Evolutionary conservation across 164 flowering plant species (phyloP), one percentile per base, ranked within the genome.

Genomic region (Macadamia integrifolia): DNA sequence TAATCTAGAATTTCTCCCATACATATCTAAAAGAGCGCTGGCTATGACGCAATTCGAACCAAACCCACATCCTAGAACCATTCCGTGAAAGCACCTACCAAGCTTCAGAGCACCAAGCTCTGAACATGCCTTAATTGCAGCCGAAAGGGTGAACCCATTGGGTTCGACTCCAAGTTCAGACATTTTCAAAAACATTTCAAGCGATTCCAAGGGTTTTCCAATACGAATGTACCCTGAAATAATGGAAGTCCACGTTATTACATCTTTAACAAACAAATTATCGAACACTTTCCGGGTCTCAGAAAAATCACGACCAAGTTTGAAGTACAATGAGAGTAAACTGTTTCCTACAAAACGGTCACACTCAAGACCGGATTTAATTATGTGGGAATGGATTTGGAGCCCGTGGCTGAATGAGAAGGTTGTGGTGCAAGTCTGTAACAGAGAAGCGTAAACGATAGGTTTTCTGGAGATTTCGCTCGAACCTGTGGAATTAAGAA

Each of bases 301-400:
- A 0, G 13, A 31, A 60, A 84, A 72, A 64, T 78, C 65, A 6
- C 70, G 58, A 15, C 81, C 74, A 72, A 82, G 57, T 64, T 85
- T 88, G 75, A 84, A 84, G 64, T 88, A 88, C 13, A 85, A 65
- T 23, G 88, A 65, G 1, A 88, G 78, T 48, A 88, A 74, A 74
- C 87, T 84, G 44, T 88, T 88, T 8, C 88, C 90, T 5, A 88
- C 87, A 43, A 82, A 84, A 3, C 84, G 80, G 50, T 88, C 87
- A 1, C 79, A 50, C 17, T 76, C 79, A n/a, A 86, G 83, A 43
- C 89, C 89, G 0, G 90, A 80, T 71, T 88, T 86, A 53, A 85
- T n/a, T 13, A 80, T 65, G 64, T 83, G 86, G 58, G 81, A 79
- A 48, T 88, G 93, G 60, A 86, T 42, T 76, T 81, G 87, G 61